Base-by-base conservation (phyloP, 345 rosid species). In the Lumnitzera littorea region DNA sequence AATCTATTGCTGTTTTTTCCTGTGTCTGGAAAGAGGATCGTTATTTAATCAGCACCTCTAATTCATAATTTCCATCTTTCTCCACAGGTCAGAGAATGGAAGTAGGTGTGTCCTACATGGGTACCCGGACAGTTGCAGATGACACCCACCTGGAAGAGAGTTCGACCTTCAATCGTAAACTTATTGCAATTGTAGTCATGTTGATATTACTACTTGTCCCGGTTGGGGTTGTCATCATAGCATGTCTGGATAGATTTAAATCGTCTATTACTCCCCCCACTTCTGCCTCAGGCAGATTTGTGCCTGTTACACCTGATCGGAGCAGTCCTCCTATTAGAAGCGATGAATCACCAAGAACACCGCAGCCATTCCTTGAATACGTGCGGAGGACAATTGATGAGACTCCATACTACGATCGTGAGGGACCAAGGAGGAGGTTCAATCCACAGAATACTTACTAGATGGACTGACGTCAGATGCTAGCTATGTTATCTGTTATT, bases 381-480 rank as follows among this genome's bases (percentile, higher is more conserved):
- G 87, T 89, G 62, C 79, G 89, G 70, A 84, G 84, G 66, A 92
- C 96, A 4, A 81, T 92, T 13, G 96, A 89, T 47, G 91, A 89
- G 80, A 92, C 96, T 55, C 98, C 98, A 13, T 72, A 78, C 51
- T 92, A 89, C 63, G 76, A 70, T 73, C 82, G 85, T 68, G 89
- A 85, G 46, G 83, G 78, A 54, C 64, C 48, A 1, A 78, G 92
- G 69, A 83, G 90, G 68, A 86, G 96, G 84, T 58, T 76, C 70
- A 82, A 87, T 79, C 83, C 86, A 2, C 98, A 91, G 71, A 83
- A 85, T 66, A 92, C 98, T 0, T 75, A 69, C 74, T 89, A 87
- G 76, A 57, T 59, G 58, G 47, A 48, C 55, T 11, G 11, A 27
- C 14, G 10, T 58, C 12, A 24, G 41, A 15, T 3, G 36, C 16